Evolutionary conservation across 208 protist genomes (phyloP).

Genomic region (Trypanosoma boissoni): DNA sequence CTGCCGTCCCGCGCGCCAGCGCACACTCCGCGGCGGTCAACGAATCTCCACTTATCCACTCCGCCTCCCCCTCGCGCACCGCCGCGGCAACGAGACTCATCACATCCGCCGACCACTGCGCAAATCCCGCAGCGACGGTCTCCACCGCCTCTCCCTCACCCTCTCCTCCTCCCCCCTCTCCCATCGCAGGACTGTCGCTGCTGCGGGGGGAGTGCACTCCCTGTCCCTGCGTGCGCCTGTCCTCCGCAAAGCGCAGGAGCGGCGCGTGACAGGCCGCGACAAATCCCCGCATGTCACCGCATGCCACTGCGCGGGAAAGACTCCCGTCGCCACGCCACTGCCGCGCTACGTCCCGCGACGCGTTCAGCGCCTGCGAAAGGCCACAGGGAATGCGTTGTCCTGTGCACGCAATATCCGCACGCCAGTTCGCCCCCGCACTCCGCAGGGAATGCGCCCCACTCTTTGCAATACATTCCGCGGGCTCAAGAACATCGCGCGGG

Average conservation of each 20-base stretch:
- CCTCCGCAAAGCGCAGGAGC: neutral
- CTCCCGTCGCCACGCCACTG: neutral
- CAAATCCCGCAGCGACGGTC: no score
- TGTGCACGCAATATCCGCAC: no score
- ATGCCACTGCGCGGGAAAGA: no score
- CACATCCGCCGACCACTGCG: no score
- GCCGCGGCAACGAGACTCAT: neutral
- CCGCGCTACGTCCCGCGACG: neutral
- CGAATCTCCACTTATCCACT: neutral
- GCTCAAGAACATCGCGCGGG: slow-evolving; percentile 7
- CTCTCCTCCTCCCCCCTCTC: no score
- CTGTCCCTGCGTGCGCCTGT: neutral
- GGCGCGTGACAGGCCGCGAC: slow-evolving; percentile 3
- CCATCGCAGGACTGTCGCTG: no score
- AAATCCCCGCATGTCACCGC: slow-evolving; percentile 1
- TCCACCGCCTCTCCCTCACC: no score
- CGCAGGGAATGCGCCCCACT: no score
- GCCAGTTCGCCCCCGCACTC: no score
- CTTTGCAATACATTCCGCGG: no score
- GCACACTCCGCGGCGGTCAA: slow-evolving; percentile 5
- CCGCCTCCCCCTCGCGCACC: neutral
- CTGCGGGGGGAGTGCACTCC: neutral
- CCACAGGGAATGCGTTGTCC: no score
- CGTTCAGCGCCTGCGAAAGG: neutral
- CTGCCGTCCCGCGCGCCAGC: slow-evolving; percentile 6